Conservation (phyloP, 2,329 filamentous ascomycete genomes). For the Colletotrichum euphorbiae region DNA sequence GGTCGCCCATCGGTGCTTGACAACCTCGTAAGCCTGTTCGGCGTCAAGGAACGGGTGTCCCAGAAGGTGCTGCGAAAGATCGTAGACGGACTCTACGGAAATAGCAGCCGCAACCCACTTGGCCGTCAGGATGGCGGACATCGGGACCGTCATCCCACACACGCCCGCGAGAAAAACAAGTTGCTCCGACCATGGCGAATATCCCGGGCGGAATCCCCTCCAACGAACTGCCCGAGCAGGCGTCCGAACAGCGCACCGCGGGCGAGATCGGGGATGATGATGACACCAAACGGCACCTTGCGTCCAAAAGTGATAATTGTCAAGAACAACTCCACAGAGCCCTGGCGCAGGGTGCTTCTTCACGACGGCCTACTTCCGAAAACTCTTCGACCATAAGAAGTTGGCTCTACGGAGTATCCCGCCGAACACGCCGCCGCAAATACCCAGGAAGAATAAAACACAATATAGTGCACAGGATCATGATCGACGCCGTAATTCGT, state of each 20-base stretch:
- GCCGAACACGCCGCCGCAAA: slow-evolving; percentile 69
- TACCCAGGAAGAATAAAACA: slow-evolving; percentile 67
- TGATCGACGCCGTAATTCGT: slow-evolving; percentile 70
- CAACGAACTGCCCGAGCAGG: slow-evolving; percentile 56
- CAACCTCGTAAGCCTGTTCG: slow-evolving; percentile 53
- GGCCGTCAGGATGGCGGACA: slow-evolving; percentile 69
- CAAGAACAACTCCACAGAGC: slow-evolving; percentile 65
- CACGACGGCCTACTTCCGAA: slow-evolving; percentile 63
- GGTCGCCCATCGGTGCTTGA: slow-evolving; percentile 39
- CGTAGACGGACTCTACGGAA: slow-evolving; percentile 65
- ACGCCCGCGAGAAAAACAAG: slow-evolving; percentile 69
- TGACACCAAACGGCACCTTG: slow-evolving; percentile 70
- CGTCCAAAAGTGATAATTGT: slow-evolving; percentile 70
- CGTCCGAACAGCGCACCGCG: slow-evolving; percentile 69
- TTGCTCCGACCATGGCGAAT: slow-evolving; percentile 71
- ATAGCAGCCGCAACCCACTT: slow-evolving; percentile 70
- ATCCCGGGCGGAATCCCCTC: slow-evolving; percentile 64
- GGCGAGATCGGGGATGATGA: slow-evolving; percentile 70
- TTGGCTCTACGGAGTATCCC: slow-evolving; percentile 70
- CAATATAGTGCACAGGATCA: slow-evolving; percentile 63
- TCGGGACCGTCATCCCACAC: slow-evolving; percentile 69
- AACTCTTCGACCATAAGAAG: slow-evolving; percentile 66
- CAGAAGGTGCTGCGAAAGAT: slow-evolving; percentile 68
- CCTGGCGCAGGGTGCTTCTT: slow-evolving; percentile 67
- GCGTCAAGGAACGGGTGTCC: slow-evolving; percentile 69